Conservation (phyloP, 345 rosid species). For the Sisymbrium altissimum region DNA sequence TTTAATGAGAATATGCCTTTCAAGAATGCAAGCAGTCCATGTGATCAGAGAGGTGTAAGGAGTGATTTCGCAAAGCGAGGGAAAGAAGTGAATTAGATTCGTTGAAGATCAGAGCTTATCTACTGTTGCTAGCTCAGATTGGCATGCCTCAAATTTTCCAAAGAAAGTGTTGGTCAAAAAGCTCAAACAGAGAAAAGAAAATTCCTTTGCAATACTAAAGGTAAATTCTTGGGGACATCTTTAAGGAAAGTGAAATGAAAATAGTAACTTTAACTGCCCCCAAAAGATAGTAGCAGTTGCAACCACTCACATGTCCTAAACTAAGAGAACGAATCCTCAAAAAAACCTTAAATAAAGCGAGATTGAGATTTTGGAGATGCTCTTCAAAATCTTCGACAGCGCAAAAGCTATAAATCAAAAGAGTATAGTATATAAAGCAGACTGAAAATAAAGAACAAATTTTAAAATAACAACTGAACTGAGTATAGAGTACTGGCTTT, state of each 20-base stretch:
- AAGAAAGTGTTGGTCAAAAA: slow-evolving; percentile 13
- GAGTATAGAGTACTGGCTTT: no score
- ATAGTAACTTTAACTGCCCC: slow-evolving; percentile 21
- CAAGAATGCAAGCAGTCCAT: no score
- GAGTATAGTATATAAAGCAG: no score
- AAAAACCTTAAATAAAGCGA: not conserved
- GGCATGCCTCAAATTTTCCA: not conserved
- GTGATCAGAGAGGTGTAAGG: no score
- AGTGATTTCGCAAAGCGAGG: not conserved
- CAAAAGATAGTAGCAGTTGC: slow-evolving; percentile 38
- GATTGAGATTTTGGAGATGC: slow-evolving; percentile 3
- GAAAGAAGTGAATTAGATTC: slow-evolving; percentile 9
- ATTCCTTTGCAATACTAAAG: slow-evolving; percentile 7
- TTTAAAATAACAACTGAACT: not conserved
- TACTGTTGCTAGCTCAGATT: not conserved
- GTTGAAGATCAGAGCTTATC: slow-evolving; percentile 4
- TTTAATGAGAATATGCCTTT: no score
- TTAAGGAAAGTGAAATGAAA: slow-evolving; percentile 21
- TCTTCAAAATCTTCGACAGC: not conserved
- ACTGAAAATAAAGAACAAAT: not conserved
- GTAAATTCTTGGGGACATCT: slow-evolving; percentile 12
- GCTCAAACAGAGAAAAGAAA: not conserved
- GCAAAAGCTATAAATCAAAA: not conserved
- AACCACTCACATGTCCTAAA: slow-evolving; percentile 43
- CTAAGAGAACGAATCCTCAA: not conserved